Conservation (phyloP, 1,284 basidiomycete genomes). For the Trametes hirsuta region DNA sequence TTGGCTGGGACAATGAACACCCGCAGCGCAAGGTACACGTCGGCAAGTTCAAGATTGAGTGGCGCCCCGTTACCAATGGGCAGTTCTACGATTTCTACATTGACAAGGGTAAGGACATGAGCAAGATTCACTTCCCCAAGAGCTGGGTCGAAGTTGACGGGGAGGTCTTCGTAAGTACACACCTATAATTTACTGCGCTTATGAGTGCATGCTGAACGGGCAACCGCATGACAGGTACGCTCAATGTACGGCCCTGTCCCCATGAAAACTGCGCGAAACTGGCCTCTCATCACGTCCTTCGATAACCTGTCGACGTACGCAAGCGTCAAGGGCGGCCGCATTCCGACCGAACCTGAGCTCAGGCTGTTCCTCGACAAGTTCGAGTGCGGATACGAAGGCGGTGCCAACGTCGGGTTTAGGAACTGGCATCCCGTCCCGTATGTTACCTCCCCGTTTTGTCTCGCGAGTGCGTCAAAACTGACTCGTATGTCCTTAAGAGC, state of each 20-base stretch:
- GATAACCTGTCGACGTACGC: slow-evolving; percentile 83
- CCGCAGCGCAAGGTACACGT: slow-evolving; percentile 66
- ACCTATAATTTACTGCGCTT: neutral
- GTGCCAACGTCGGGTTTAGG: slow-evolving; percentile 84
- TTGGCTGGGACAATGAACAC: slow-evolving; percentile 97
- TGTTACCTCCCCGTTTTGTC: slow-evolving; percentile 36
- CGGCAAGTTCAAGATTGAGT: slow-evolving; percentile 72
- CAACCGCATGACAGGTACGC: slow-evolving; percentile 54
- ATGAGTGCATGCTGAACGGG: neutral
- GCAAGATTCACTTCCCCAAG: slow-evolving; percentile 55
- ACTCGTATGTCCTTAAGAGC: slow-evolving; percentile 43
- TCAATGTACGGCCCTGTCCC: slow-evolving; percentile 87
- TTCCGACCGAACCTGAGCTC: slow-evolving; percentile 91
- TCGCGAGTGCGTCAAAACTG: neutral
- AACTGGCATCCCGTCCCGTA: slow-evolving; percentile 95
- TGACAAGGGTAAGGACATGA: slow-evolving; percentile 35
- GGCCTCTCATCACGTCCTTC: slow-evolving; percentile 88
- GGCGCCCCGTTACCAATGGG: slow-evolving; percentile 86
- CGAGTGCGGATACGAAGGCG: slow-evolving; percentile 69
- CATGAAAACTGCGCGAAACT: slow-evolving; percentile 76
- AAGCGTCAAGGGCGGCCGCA: slow-evolving; percentile 82
- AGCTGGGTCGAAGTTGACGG: slow-evolving; percentile 67
- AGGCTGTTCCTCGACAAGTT: slow-evolving; percentile 77
- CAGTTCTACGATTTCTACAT: slow-evolving; percentile 69
- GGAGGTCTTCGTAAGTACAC: slow-evolving; percentile 47